Evolutionary conservation across 1,284 basidiomycete species (phyloP), one percentile per base, ranked within the genome.

Genomic region (Trametes pubescens): DNA sequence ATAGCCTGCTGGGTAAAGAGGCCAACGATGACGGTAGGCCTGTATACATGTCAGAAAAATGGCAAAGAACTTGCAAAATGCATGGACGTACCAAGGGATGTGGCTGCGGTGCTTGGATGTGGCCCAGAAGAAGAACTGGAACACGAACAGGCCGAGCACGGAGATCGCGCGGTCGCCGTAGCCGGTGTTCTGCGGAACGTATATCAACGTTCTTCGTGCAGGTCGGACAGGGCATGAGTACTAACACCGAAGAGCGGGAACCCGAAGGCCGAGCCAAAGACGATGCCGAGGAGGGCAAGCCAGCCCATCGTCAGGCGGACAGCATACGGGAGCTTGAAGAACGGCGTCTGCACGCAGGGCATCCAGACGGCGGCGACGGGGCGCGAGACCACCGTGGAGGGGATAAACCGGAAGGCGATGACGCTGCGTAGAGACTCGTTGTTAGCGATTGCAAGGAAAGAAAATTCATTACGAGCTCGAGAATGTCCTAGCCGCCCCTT

Each of bases 241-340:
- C 84, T 51, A 72, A 91, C 91, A 59, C 73, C 76, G 58, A 84
- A 77, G 44, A 91, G 81, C 32, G 80, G 78, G 79, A 94, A 92
- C 21, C 93, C 93, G 73, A 93, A 95, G 0, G 91, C 92, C 21
- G 91, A 93, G 56, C 92, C 93, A 65, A 95, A 89, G 55, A 94
- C 81, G 65, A 94, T 87, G 21, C 73, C 91, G 51, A 94, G 73
- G 44, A 95, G 84, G 64, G 84, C 86, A 26, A 91, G 73, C 90
- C 90, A 93, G 60, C 93, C 93, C 51, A 91, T 74, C 14, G 81
- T 73, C 35, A 92, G 79, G 26, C 92, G 83, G 60, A 82, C 72
- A 22, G 72, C 67, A 62, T 84, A 84, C 1, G 90, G 84, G n/a
- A 94, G 78, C 66, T 76, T 80, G 75, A 87, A 90, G 83, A 87